Evolutionary conservation across 257 asterid species (phyloP).

Genomic region (Solanum appendiculatum): DNA sequence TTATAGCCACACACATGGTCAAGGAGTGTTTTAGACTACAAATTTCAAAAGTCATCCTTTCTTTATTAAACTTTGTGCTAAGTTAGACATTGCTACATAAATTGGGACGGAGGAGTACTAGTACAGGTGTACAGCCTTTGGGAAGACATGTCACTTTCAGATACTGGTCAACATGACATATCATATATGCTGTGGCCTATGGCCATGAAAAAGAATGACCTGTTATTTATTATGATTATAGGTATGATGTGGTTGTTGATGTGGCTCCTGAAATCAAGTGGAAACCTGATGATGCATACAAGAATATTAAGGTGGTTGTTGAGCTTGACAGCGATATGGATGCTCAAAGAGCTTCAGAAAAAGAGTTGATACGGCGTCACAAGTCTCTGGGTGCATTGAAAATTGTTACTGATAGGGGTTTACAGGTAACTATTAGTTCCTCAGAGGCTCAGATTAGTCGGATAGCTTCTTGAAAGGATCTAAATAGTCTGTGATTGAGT

Average conservation of each 20-base stretch:
- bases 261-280: constrained; percentile 86
- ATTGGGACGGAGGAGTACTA: background rate
- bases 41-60: background rate
- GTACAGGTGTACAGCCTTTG: background rate
- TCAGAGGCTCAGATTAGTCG: background rate
- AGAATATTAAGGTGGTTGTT: constrained; percentile 75
- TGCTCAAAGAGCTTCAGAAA: constrained; percentile 70
- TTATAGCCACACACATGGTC: background rate
- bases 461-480: background rate
- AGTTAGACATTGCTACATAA: background rate
- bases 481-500: background rate
- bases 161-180: background rate
- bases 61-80: background rate
- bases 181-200: background rate
- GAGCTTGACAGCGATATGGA: constrained; percentile 84
- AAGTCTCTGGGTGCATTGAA: constrained; percentile 71
- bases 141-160: background rate
- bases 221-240: constrained; percentile 9
- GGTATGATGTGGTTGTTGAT: constrained; percentile 82
- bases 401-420: constrained; percentile 81
- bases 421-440: constrained; percentile 38
- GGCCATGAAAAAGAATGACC: background rate
- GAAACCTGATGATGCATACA: constrained; percentile 85
- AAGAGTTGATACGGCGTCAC: constrained; percentile 66
- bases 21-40: background rate